Percentiles rank a stretch among this genome's conserved stretches.
phyloP scores from a whole-genome alignment of 371 early-diverging fungal genomes.

The Dichotomocladium elegans region DNA sequence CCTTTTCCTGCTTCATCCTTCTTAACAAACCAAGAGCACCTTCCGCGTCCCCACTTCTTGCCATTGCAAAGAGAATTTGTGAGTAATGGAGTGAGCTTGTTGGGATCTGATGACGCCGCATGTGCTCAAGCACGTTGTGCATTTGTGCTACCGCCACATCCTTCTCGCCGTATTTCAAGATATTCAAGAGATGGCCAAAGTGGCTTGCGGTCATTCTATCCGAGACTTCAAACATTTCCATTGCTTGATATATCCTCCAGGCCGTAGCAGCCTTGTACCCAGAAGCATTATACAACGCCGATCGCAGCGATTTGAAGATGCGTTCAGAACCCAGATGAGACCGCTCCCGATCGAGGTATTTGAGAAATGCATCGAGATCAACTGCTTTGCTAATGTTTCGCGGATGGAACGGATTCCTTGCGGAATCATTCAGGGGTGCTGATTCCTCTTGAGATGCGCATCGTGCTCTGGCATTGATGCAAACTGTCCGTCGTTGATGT shows the following conservation, averaged over 20 bases:
- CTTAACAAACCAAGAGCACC: constrained; percentile 20
- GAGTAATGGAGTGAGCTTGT: constrained; percentile 14
- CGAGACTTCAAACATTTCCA: constrained; percentile 22
- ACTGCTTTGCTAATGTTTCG: constrained; percentile 2
- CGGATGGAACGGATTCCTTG: constrained; percentile 8
- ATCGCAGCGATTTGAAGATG: constrained; percentile 24
- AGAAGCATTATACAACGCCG: constrained; percentile 25
- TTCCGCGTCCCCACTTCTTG: constrained; percentile 18
- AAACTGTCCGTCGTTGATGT: constrained; percentile 1
- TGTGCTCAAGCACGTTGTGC: constrained; percentile 24
- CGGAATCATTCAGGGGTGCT: neutral
- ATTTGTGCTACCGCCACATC: constrained; percentile 9
- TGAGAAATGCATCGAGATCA: constrained; percentile 9
- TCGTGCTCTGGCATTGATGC: neutral
- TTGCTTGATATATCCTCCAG: constrained; percentile 35
- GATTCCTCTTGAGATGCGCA: neutral
- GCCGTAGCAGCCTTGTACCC: constrained; percentile 18
- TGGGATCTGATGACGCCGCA: constrained; percentile 9
- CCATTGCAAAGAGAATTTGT: constrained; percentile 36
- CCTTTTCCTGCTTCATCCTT: constrained; percentile 8
- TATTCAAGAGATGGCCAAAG: constrained; percentile 34
- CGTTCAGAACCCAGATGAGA: neutral
- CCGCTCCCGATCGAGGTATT: neutral
- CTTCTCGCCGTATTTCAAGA: constrained; percentile 25
- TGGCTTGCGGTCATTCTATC: constrained; percentile 25